Evolutionary conservation across 768 basidiomycete species (phyloP), one percentile per base, ranked within the genome.

Genomic region (Kwoniella shandongensis): DNA sequence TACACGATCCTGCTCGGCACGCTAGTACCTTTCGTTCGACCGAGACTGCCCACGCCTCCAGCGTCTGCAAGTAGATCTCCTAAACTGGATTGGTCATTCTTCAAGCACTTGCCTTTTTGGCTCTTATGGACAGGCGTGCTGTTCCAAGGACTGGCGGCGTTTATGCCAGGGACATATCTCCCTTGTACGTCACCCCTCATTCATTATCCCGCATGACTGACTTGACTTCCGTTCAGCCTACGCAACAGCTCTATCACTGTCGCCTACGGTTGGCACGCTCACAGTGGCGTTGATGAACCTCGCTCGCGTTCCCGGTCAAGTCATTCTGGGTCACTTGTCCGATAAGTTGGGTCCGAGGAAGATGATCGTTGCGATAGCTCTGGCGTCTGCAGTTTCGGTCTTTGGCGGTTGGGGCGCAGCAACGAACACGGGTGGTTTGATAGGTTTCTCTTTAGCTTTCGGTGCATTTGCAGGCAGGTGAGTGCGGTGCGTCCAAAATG

Each of bases 401-500:
- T 60, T 53, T 29, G 65, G 58, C 7, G 61, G 61, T 1, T 66
- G 65, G 65, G 65, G 65, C n/a, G 56, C 64, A 8, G 56, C 60
- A n/a, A 52, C 35, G 36, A 45, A 59, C 39, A 38, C 52, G 23
- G 54, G 57, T 23, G 65, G 65, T 5, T 22, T 66, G 46, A 22
- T 66, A 2, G 57, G 54, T 5, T 66, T 66, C 25, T 47, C 58
- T 11, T 26, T 66, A 4, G 46, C 61, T 15, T 66, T 66, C 57
- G 65, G 65, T 1, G 47, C 27, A 6, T 63, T 58, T 36, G 61
- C 61, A n/a, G 61, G 61, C 25, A 57, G 55, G 61, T 63, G 26
- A 54, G 57, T 57, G 13, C 3, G 17, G 15, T 22, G 6, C 11
- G 15, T 30, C 30, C 26, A 5, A n/a, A 23, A 23, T 30, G 23